These are phyloP conservation scores for Peronospora belbahrii DNA, from an alignment of 352 stramenopile species.

Conservation along the genomic window DNA sequence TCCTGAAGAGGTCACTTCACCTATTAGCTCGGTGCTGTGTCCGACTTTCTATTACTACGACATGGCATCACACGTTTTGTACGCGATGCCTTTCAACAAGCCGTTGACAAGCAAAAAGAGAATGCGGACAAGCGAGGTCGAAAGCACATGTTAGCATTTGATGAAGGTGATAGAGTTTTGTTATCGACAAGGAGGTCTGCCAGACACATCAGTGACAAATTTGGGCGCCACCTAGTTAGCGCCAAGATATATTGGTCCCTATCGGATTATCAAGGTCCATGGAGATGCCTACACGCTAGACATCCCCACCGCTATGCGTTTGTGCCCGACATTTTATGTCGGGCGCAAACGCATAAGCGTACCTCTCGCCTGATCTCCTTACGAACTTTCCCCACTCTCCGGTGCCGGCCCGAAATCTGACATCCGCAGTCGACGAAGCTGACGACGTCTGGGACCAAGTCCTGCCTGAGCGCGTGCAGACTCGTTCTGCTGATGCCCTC, in stretches of 20 bases:
- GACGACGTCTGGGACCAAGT: too few species aligned
- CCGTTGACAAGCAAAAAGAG: background rate
- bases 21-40: too few species aligned
- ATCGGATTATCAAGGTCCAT: background rate
- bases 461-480: background rate
- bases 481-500: background rate
- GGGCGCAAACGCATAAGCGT: too few species aligned
- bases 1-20: too few species aligned
- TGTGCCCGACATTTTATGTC: too few species aligned
- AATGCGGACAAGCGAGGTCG: background rate
- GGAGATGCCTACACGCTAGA: conserved; percentile 12
- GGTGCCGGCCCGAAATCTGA: background rate
- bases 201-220: conserved; percentile 4
- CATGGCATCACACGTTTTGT: background rate
- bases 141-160: too few species aligned
- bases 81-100: background rate
- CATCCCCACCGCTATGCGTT: conserved; percentile 9
- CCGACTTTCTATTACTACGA: background rate
- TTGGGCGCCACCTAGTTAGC: conserved; percentile 6
- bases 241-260: conserved; percentile 6
- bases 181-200: too few species aligned
- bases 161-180: too few species aligned
- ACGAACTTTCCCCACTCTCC: too few species aligned
- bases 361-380: too few species aligned
- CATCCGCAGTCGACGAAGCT: background rate